phyloP scores from a whole-genome alignment of 345 rosid species.

The Ceriops tagal region DNA sequence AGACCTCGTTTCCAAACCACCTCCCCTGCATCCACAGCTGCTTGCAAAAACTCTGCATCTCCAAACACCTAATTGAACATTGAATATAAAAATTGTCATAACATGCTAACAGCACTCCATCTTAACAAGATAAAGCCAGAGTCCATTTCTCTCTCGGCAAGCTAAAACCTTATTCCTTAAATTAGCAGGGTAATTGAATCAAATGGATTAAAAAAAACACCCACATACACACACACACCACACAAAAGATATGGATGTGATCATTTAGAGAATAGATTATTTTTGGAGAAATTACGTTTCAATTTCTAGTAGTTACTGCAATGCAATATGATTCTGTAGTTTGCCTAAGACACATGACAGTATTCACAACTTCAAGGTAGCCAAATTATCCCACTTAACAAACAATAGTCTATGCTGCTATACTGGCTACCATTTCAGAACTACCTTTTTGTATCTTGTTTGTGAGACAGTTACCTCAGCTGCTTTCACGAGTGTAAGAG shows the following conservation, averaged over 20 bases:
- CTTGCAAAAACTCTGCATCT: constrained; percentile 52
- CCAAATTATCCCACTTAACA: not conserved
- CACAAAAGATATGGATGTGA: not conserved
- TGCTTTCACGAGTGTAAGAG: constrained; percentile 62
- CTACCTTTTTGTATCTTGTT: not conserved
- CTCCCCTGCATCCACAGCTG: constrained; percentile 60
- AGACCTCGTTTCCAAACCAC: constrained; percentile 64
- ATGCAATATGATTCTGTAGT: not conserved
- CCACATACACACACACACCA: no score
- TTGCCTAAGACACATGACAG: not conserved
- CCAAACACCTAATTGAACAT: constrained; percentile 50
- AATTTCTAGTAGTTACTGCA: not conserved
- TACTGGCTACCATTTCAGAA: not conserved
- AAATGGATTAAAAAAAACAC: no score
- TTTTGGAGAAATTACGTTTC: not conserved
- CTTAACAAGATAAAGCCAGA: not conserved
- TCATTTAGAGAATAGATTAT: not conserved
- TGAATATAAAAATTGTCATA: not conserved
- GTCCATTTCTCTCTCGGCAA: not conserved
- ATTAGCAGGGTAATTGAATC: no score
- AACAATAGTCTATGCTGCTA: not conserved
- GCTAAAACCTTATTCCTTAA: no score
- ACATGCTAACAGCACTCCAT: not conserved
- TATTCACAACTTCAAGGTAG: not conserved
- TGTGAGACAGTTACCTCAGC: constrained; percentile 41